These are phyloP conservation scores for Ceriops zippeliana DNA, from an alignment of 345 rosid species.

Conservation along the genomic window DNA sequence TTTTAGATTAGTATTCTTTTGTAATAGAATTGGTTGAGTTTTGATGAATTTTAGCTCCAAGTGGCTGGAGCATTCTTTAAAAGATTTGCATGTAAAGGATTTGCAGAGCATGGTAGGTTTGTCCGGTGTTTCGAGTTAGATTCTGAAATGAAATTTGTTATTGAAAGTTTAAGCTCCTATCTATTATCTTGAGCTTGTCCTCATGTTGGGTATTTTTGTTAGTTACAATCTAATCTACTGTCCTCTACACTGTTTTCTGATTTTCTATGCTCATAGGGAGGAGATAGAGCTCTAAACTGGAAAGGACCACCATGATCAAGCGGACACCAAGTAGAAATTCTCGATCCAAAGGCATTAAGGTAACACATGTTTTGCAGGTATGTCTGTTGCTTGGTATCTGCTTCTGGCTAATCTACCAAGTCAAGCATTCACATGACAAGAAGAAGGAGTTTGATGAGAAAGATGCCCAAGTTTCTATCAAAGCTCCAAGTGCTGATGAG, in stretches of 20 bases:
- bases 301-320: constrained; percentile 52
- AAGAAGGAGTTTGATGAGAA: constrained; percentile 67
- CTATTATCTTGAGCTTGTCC: neutral
- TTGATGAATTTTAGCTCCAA: neutral
- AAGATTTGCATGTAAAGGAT: constrained; percentile 1
- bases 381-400: constrained; percentile 73
- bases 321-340: constrained; percentile 54
- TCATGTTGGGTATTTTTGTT: neutral
- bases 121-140: no score
- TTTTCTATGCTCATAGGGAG: constrained; percentile 1
- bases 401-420: constrained; percentile 85
- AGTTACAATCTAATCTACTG: neutral
- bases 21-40: constrained; percentile 1
- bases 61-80: neutral
- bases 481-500: constrained; percentile 24
- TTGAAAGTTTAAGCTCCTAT: neutral
- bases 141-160: neutral
- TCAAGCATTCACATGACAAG: constrained; percentile 87
- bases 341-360: constrained; percentile 63
- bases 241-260: constrained; percentile 4
- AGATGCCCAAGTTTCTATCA: constrained; percentile 34
- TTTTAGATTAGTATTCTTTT: neutral
- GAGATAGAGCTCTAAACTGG: constrained; percentile 6
- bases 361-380: constrained; percentile 73
- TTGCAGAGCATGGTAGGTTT: neutral